A percentile compares a stretch with the other conserved stretches of the same genome.
Conservation (phyloP, 192 early-diverging fungal species). For the Bifiguratus adelaidae region DNA sequence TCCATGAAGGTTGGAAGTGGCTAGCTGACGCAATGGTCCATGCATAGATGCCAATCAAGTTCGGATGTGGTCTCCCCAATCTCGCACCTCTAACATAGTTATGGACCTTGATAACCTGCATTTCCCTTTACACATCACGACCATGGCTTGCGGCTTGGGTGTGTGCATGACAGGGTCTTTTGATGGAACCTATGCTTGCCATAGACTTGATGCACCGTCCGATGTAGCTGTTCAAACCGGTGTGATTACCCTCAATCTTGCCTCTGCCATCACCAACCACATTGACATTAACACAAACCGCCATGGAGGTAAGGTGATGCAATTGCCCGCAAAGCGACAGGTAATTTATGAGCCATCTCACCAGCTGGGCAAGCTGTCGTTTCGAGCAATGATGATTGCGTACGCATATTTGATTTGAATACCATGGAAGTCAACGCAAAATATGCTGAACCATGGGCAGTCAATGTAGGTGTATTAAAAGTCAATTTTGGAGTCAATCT, state of each 20-base stretch:
- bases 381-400: constrained; percentile 43
- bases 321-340: not conserved
- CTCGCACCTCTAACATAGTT: constrained; percentile 12
- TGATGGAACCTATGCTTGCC: constrained; percentile 26
- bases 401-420: constrained; percentile 34
- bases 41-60: constrained; percentile 26
- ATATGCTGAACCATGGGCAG: constrained; percentile 36
- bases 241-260: constrained; percentile 23
- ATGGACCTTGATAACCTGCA: constrained; percentile 7
- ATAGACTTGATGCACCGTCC: constrained; percentile 11
- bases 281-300: constrained; percentile 31
- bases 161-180: constrained; percentile 41
- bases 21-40: not conserved
- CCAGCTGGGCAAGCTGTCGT: constrained; percentile 27
- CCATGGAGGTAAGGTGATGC: constrained; percentile 18
- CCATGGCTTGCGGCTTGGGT: constrained; percentile 30
- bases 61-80: constrained; percentile 32
- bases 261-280: constrained; percentile 58
- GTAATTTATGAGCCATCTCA: not conserved
- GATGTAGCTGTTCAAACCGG: constrained; percentile 9
- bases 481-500: not conserved
- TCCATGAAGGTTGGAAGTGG: not conserved
- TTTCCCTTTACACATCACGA: constrained; percentile 26
- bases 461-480: constrained; percentile 36
- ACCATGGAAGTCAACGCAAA: constrained; percentile 14